Evolutionary conservation across 345 rosid genomes (phyloP).

Genomic region (Dimocarpus longan): DNA sequence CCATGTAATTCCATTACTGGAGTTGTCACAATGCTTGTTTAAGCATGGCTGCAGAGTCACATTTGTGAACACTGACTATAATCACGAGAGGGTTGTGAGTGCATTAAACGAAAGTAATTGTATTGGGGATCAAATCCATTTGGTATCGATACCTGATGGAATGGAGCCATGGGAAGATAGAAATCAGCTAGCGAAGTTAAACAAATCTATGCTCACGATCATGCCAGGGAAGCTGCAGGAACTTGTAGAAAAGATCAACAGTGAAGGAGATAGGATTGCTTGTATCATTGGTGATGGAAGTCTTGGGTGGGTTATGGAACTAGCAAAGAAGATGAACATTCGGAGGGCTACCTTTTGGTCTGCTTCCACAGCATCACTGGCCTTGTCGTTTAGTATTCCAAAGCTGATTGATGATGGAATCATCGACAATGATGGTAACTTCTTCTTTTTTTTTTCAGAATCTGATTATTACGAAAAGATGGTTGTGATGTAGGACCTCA

Average conservation of each 20-base stretch:
- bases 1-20: conserved; percentile 4
- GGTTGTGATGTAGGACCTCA: too few species aligned
- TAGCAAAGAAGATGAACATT: conserved; percentile 19
- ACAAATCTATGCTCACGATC: background rate
- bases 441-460: background rate
- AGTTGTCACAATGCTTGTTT: conserved; percentile 14
- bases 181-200: background rate
- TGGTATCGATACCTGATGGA: conserved; percentile 23
- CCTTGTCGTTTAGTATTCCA: background rate
- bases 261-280: conserved; percentile 1
- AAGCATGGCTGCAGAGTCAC: conserved; percentile 25
- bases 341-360: conserved; percentile 13
- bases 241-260: conserved; percentile 9
- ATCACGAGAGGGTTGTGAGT: conserved; percentile 8
- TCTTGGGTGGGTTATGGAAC: conserved; percentile 9
- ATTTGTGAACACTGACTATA: background rate
- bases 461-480: too few species aligned
- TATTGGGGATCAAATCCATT: background rate
- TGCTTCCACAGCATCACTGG: background rate
- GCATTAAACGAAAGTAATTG: background rate
- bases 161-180: conserved; percentile 17
- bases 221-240: conserved; percentile 21
- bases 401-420: conserved; percentile 14
- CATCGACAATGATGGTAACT: conserved; percentile 14
- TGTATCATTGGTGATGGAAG: conserved; percentile 16